Percentiles rank a stretch among this genome's conserved stretches.
phyloP scores from a whole-genome alignment of 257 asterid genomes.

The Schizonepeta tenuifolia region DNA sequence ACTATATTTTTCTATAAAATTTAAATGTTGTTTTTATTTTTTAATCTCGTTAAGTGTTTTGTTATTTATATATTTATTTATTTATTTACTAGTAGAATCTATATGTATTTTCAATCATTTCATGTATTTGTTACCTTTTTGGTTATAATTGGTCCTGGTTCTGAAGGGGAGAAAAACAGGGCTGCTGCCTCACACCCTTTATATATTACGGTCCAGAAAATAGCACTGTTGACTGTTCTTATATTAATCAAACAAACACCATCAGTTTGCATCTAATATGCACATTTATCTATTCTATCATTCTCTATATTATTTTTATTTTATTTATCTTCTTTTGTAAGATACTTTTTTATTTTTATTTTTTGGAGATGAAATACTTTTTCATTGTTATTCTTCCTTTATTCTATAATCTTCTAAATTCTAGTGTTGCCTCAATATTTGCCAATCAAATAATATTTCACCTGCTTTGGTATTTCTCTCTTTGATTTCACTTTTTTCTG shows the following conservation, averaged over 20 bases:
- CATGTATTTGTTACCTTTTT: background rate
- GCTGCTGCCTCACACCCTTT: background rate
- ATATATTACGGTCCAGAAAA: no score
- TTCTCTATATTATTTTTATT: no score
- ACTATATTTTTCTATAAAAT: background rate
- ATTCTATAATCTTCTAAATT: background rate
- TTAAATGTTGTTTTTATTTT: background rate
- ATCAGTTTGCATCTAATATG: no score
- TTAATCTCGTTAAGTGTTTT: background rate
- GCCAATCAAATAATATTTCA: background rate
- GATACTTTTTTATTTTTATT: no score
- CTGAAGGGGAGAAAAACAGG: background rate
- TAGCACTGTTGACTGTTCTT: no score
- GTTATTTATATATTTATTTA: no score
- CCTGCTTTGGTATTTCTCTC: background rate
- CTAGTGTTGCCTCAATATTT: background rate
- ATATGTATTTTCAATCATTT: background rate
- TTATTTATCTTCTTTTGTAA: background rate
- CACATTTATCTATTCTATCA: no score
- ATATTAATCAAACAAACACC: no score
- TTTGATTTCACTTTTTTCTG: conserved; percentile 3
- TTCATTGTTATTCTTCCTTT: background rate
- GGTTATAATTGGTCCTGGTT: background rate
- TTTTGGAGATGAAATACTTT: background rate
- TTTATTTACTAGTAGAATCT: background rate